Base-by-base conservation (phyloP, 305 asterid species). In the Solanum hybrid region DNA sequence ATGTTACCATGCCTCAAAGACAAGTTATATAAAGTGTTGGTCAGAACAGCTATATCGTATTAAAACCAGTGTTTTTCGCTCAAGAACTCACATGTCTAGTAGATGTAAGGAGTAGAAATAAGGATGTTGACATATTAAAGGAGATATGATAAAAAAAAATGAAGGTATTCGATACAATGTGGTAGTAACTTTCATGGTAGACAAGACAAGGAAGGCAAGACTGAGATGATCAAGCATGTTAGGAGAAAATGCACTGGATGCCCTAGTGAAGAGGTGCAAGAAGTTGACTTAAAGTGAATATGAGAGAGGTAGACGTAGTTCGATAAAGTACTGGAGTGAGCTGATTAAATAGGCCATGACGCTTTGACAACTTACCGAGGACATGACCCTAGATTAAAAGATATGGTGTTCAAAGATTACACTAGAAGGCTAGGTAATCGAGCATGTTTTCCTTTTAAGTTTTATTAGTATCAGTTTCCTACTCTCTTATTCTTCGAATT, bases 1-100 rank as follows among this genome's bases (percentile, higher is more conserved):
- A 64, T 64, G 72, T 64, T 22, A 64, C 1, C 6, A n/a, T 64
- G 3, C 27, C 29, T 64, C 3, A 64, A 22, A 64, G 72, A 22
- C 0, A 64, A 64, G 73, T 64, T 22, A 22, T 22, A 22, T 9
- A 64, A 64, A n/a, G 12, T 64, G 27, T 0, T 64, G 0, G 13
- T 64, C 13, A n/a, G 1, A 8, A 4, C 0, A 22, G 0, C 27
- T 64, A 4, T 22, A 9, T 22, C 0, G 6, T 22, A 64, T 22
- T 8, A 9, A 22, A 22, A 22, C 0, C 3, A 22, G 27, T 2
- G 13, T 64, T n/a, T 8, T 3, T 64, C 13, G 13, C 0, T 64
- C 27, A 64, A 64, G 29, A 22, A 22, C 13, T 64, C 73, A 64
- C 73, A 4, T 9, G 26, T 22, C 1, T 64, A 64, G 6, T 2